Percentiles rank a stretch among this genome's conserved stretches.
phyloP scores from a whole-genome alignment of 2,329 filamentous ascomycete genomes.

The Epicoccum nigrum region DNA sequence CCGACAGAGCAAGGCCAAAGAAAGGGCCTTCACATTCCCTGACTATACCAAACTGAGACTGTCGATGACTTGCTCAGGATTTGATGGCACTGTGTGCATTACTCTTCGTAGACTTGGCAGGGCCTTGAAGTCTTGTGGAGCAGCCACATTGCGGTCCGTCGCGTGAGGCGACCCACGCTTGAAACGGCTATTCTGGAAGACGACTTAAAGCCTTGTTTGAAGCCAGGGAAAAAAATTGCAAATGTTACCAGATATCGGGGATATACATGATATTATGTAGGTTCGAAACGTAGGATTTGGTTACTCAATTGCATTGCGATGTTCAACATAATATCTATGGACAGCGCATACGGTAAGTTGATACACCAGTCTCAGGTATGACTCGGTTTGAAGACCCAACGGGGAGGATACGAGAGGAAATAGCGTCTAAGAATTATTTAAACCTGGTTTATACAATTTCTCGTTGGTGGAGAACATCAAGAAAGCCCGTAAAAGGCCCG shows the following conservation, averaged over 20 bases:
- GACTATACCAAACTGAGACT: neutral
- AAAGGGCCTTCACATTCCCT: neutral
- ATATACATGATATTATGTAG: too few species aligned
- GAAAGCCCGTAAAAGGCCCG: conserved; percentile 4
- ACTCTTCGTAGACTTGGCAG: neutral
- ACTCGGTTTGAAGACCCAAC: neutral
- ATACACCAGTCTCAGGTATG: neutral
- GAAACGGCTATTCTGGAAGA: conserved; percentile 3
- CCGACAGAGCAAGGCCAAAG: conserved; percentile 1
- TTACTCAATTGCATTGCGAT: too few species aligned
- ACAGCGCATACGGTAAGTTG: neutral
- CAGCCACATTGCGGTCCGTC: conserved; percentile 4
- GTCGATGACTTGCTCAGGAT: neutral
- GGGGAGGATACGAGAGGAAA: neutral
- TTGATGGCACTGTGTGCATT: neutral
- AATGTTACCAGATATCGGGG: too few species aligned
- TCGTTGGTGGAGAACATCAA: neutral
- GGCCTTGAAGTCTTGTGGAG: neutral
- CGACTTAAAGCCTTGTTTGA: too few species aligned
- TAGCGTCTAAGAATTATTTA: neutral
- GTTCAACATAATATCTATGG: too few species aligned
- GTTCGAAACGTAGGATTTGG: too few species aligned
- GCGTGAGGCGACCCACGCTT: conserved; percentile 2
- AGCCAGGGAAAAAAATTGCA: neutral
- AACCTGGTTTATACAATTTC: conserved; percentile 3